These are phyloP conservation scores for Kitagawia praeruptora DNA, from an alignment of 129 eudicot genomes.

Conservation along the genomic window DNA sequence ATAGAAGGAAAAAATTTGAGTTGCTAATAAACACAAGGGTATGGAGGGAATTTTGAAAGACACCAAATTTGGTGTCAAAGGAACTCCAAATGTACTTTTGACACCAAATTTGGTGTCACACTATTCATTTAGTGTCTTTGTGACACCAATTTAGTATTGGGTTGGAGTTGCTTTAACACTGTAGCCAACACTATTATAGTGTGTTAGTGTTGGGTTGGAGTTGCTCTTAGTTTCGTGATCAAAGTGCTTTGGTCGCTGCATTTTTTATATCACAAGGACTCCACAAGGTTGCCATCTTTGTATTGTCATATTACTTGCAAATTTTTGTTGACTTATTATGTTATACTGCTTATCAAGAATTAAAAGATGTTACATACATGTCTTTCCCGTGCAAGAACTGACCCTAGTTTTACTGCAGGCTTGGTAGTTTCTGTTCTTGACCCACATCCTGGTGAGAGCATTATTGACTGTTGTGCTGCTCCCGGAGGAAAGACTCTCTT, in stretches of 20 bases:
- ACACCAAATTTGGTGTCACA: too few species aligned
- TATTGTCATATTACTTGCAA: background rate
- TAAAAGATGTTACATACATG: background rate
- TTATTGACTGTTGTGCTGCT: constrained; percentile 96
- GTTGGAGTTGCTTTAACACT: too few species aligned
- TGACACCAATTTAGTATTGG: too few species aligned
- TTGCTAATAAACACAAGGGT: too few species aligned
- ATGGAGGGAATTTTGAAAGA: too few species aligned
- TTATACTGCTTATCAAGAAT: background rate
- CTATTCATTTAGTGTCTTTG: too few species aligned
- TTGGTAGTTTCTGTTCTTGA: constrained; percentile 76
- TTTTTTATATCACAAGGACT: background rate
- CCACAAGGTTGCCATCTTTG: background rate
- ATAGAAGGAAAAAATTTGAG: too few species aligned
- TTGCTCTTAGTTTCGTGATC: background rate
- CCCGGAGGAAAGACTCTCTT: constrained; percentile 97
- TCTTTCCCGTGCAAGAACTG: constrained; percentile 2
- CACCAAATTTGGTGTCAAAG: too few species aligned
- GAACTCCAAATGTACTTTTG: too few species aligned
- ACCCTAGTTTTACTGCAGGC: constrained; percentile 40
- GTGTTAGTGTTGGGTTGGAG: too few species aligned
- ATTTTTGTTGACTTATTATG: background rate
- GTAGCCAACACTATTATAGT: too few species aligned
- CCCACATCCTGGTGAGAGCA: constrained; percentile 77
- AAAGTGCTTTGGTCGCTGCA: background rate